Evolutionary conservation across 768 basidiomycete genomes (phyloP), one percentile per base, ranked within the genome.

Genomic region (Multifurca ochricompacta): DNA sequence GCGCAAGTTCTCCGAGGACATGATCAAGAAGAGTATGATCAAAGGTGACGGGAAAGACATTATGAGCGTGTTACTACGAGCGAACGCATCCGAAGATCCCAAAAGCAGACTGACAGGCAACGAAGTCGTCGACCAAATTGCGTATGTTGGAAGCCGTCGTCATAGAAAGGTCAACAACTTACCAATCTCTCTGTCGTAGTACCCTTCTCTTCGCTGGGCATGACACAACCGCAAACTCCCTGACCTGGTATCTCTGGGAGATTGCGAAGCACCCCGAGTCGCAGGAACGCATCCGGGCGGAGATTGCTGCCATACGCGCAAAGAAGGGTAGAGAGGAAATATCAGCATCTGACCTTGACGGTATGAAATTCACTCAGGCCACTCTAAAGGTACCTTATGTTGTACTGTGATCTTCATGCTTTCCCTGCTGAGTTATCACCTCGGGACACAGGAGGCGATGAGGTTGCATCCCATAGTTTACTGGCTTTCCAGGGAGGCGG

Each of bases 61-160:
- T 18, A n/a, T 43, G 25, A 43, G 40, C 31, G 42, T 52, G 30
- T 19, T 52, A 16, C 23, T 31, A 9, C 51, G 51, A 4, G 51
- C 51, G 28, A 52, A 42, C 18, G 25, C 27, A 18, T 36, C 51
- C 6, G 51, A 43, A 31, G 42, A 34, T 34, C 27, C 39, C 14
- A 25, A 30, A 16, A 30, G 6, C 39, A 52, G 32, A 13, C 31
- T 64, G 18, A 47, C n/a, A 11, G 54, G 59, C 4, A 49, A 25
- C 6, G 63, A 63, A 59, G 40, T 52, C 9, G 9, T 11, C 13
- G 28, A 42, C 28, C 51, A 52, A 36, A 52, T 52, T 16, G 28
- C 39, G 51, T 52, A 36, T 18, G 25, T 34, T n/a, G 21, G 8
- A 25, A 21, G 14, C 30, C 13, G 30, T 28, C 7, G 9, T 14